Evolutionary conservation across 2,329 filamentous ascomycete species (phyloP).

Genomic region (Fusarium albosuccineum): DNA sequence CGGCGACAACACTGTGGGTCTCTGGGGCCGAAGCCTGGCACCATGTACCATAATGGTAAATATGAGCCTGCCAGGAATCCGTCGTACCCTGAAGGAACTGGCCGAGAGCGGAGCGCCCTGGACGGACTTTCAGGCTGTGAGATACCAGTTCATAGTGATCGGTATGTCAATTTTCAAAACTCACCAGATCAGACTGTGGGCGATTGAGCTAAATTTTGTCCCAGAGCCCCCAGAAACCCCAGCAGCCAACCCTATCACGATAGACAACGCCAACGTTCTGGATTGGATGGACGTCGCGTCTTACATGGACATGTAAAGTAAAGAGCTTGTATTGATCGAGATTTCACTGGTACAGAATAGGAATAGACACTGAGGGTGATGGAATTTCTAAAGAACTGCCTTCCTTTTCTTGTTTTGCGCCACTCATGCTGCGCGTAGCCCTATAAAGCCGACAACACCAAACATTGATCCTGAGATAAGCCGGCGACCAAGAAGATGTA

Average conservation of each 20-base stretch:
- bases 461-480: no score
- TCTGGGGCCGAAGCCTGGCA: conserved; percentile 16
- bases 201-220: no score
- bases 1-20: neutral
- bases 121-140: conserved; percentile 15
- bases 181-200: no score
- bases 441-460: no score
- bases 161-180: neutral
- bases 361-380: no score
- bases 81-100: conserved; percentile 16
- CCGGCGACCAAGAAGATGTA: no score
- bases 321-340: neutral
- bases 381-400: no score
- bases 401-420: no score
- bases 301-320: neutral
- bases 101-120: conserved; percentile 25
- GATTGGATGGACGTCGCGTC: neutral
- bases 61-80: conserved; percentile 12
- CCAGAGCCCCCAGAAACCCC: no score
- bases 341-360: neutral
- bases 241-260: neutral
- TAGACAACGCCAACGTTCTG: neutral
- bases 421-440: no score
- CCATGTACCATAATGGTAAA: neutral
- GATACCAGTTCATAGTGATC: conserved; percentile 8